These are phyloP conservation scores for Avena atlantica DNA, from an alignment of 176 grass and related monocot genomes.

Conservation along the genomic window DNA sequence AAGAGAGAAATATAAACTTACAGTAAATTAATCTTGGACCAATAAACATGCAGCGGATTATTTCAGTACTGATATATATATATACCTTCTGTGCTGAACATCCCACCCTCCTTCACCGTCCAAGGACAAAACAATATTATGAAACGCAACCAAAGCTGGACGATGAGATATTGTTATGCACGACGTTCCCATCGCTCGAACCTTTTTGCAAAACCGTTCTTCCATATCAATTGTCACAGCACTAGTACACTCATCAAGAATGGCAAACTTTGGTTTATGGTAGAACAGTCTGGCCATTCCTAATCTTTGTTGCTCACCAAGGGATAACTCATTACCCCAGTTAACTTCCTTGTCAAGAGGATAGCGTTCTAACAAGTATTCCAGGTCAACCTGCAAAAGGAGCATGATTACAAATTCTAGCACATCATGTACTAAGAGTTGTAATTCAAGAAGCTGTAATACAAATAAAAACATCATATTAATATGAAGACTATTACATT, in stretches of 20 bases:
- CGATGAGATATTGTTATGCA: slow-evolving; percentile 99
- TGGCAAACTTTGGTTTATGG: slow-evolving; percentile 97
- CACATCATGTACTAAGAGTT: slow-evolving; percentile 35
- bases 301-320: slow-evolving; percentile 98
- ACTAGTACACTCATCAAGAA: slow-evolving; percentile 99
- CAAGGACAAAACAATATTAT: slow-evolving; percentile 98
- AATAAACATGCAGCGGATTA: slow-evolving; percentile 33
- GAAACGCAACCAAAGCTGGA: slow-evolving; percentile 97
- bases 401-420: slow-evolving; percentile 51
- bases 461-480: slow-evolving; percentile 4
- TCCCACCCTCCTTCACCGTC: slow-evolving; percentile 94
- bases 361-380: slow-evolving; percentile 95
- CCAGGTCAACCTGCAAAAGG: slow-evolving; percentile 86
- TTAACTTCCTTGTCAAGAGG: slow-evolving; percentile 97
- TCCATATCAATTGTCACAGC: slow-evolving; percentile 99
- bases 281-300: slow-evolving; percentile 99
- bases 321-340: slow-evolving; percentile 96
- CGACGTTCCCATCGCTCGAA: slow-evolving; percentile 96
- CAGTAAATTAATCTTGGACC: slow-evolving; percentile 24
- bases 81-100: slow-evolving; percentile 87
- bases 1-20: slow-evolving; percentile 24
- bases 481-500: slow-evolving; percentile 72
- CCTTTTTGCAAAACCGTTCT: slow-evolving; percentile 94
- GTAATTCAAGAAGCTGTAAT: slow-evolving; percentile 30
- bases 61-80: slow-evolving; percentile 11